phyloP scores from a whole-genome alignment of 169 alveolate genomes.

The Plasmodium knowlesi region DNA sequence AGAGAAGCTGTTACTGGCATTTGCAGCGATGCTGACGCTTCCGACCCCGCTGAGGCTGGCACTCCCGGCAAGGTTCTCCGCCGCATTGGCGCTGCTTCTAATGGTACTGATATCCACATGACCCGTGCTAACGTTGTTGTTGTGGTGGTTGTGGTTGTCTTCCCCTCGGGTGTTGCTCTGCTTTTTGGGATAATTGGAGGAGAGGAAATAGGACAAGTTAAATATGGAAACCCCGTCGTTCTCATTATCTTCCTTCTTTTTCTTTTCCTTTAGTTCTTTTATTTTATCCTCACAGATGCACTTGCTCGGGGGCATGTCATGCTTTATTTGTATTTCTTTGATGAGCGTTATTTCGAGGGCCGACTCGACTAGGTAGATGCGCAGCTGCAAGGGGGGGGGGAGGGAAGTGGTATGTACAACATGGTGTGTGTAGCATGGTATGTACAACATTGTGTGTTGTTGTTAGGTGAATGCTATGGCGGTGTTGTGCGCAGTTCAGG shows the following conservation, averaged over 20 bases:
- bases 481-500: not conserved
- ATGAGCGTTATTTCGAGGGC: conserved; percentile 1
- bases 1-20: not conserved
- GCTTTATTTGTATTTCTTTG: conserved; percentile 48
- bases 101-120: not conserved
- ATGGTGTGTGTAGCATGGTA: too few species aligned
- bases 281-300: conserved; percentile 60
- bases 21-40: not conserved
- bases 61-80: not conserved
- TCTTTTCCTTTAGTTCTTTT: conserved; percentile 40
- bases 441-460: too few species aligned
- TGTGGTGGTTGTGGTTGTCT: not conserved
- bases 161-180: conserved; percentile 37
- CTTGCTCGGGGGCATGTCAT: conserved; percentile 44
- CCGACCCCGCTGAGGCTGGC: not conserved
- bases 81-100: not conserved
- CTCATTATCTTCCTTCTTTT: conserved; percentile 35
- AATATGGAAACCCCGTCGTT: conserved; percentile 66
- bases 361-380: conserved; percentile 18
- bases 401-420: too few species aligned
- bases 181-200: conserved; percentile 51
- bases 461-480: too few species aligned
- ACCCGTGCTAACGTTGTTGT: not conserved
- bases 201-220: conserved; percentile 51
- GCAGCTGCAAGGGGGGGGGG: conserved; percentile 24